These are phyloP conservation scores for Emericellopsis terricola DNA, from an alignment of 495 filamentous ascomycete species.

Conservation along the genomic window DNA sequence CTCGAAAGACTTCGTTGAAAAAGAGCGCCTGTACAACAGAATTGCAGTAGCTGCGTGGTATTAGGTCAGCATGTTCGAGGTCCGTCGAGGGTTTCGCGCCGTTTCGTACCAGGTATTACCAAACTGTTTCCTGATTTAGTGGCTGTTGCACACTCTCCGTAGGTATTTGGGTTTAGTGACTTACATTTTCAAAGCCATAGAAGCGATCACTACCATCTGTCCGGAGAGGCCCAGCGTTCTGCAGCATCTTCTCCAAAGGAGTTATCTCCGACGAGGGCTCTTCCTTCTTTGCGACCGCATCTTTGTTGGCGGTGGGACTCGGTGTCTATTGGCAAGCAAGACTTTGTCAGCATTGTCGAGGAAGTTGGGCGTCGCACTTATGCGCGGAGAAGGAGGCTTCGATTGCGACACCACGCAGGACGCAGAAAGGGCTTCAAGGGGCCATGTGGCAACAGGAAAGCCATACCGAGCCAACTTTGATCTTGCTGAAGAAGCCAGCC, in stretches of 20 bases:
- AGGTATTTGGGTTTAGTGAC: conserved; percentile 16
- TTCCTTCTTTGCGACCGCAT: conserved; percentile 47
- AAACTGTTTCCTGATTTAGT: conserved; percentile 39
- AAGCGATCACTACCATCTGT: conserved; percentile 93
- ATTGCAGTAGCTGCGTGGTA: conserved; percentile 65
- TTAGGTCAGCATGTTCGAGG: conserved; percentile 8
- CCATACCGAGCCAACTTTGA: conserved; percentile 5
- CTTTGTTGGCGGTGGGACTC: conserved; percentile 17
- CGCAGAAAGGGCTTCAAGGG: not conserved
- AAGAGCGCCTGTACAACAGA: conserved; percentile 95
- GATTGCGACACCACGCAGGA: not conserved
- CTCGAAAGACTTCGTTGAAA: conserved; percentile 86
- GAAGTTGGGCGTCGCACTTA: too few relatives aligned
- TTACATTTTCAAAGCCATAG: conserved; percentile 95
- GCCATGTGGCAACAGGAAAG: not conserved
- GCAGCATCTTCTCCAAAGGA: conserved; percentile 67
- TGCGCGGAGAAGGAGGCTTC: too few relatives aligned
- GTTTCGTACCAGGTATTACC: conserved; percentile 81
- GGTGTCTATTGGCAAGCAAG: not conserved
- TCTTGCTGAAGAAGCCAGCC: conserved; percentile 7
- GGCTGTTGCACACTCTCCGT: too few relatives aligned
- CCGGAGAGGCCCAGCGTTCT: conserved; percentile 60
- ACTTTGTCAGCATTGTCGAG: conserved; percentile 1
- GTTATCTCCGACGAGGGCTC: conserved; percentile 47
- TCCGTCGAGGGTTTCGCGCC: not conserved